Conservation (phyloP, 2,329 filamentous ascomycete species). For the Cordyceps javanica region DNA sequence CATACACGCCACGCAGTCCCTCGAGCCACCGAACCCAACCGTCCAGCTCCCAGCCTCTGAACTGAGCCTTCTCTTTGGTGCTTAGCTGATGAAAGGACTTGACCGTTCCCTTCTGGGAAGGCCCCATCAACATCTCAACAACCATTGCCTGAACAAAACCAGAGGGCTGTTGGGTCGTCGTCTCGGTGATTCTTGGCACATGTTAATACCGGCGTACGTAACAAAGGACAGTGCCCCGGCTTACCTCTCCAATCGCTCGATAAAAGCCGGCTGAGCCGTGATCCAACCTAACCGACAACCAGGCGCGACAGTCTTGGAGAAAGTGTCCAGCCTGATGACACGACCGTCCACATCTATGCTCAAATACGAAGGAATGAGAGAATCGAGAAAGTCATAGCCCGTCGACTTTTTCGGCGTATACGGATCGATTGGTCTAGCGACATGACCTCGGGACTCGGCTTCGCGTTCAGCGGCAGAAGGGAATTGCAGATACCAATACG, state of each 20-base stretch:
- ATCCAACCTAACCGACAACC: slow-evolving; percentile 89
- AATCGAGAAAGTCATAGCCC: slow-evolving; percentile 75
- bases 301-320: slow-evolving; percentile 87
- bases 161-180: slow-evolving; percentile 74
- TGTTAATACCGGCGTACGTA: neutral
- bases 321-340: slow-evolving; percentile 85
- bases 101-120: slow-evolving; percentile 46
- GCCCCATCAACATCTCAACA: slow-evolving; percentile 68
- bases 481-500: slow-evolving; percentile 93
- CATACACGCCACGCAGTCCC: slow-evolving; percentile 76
- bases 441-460: slow-evolving; percentile 40
- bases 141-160: slow-evolving; percentile 86
- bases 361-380: slow-evolving; percentile 75
- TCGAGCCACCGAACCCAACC: slow-evolving; percentile 92
- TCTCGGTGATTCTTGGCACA: slow-evolving; percentile 62
- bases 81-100: slow-evolving; percentile 39
- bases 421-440: slow-evolving; percentile 23
- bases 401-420: slow-evolving; percentile 34
- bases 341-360: slow-evolving; percentile 78
- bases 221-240: neutral
- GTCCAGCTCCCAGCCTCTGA: slow-evolving; percentile 65
- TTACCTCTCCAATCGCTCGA: slow-evolving; percentile 58
- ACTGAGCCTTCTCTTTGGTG: slow-evolving; percentile 40
- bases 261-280: slow-evolving; percentile 71
- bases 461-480: slow-evolving; percentile 57